Conservation (phyloP, 495 filamentous ascomycete genomes). For the Penicillium atrosanguineum region DNA sequence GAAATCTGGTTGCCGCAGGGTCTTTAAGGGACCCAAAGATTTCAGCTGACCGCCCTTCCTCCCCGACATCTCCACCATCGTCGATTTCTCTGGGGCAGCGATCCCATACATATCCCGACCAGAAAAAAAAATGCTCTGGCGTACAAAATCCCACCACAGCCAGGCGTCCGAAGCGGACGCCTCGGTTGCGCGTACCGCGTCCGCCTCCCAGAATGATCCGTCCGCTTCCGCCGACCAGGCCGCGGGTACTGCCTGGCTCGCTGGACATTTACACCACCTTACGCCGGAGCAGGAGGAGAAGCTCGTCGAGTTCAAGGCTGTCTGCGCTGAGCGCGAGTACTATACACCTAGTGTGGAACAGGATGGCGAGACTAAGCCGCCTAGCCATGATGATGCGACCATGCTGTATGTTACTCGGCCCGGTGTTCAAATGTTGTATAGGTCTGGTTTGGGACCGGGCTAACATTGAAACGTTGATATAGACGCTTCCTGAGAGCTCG, state of each 20-base stretch:
- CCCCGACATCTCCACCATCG: slow-evolving; percentile 4
- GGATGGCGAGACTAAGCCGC: slow-evolving; percentile 29
- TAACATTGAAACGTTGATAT: slow-evolving; percentile 12
- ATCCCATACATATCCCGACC: neutral
- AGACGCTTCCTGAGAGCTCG: slow-evolving; percentile 81
- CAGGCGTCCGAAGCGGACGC: slow-evolving; percentile 27
- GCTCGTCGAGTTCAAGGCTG: slow-evolving; percentile 64
- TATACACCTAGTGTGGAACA: slow-evolving; percentile 54
- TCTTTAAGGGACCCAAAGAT: neutral
- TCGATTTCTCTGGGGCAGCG: neutral
- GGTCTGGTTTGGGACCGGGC: neutral
- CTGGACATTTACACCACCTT: slow-evolving; percentile 73
- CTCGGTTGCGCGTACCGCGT: slow-evolving; percentile 21
- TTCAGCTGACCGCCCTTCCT: slow-evolving; percentile 12
- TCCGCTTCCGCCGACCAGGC: slow-evolving; percentile 42
- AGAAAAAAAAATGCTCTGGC: slow-evolving; percentile 30
- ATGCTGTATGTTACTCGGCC: slow-evolving; percentile 59
- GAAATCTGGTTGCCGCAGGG: neutral
- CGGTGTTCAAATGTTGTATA: neutral
- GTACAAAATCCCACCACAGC: slow-evolving; percentile 34
- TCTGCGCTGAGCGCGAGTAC: slow-evolving; percentile 61
- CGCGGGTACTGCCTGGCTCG: slow-evolving; percentile 42
- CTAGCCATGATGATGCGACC: slow-evolving; percentile 78
- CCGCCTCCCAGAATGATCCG: slow-evolving; percentile 39
- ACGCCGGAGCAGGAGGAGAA: slow-evolving; percentile 63